Evolutionary conservation across 805 yeast species (phyloP).

Genomic region (Sugiyamaella americana): DNA sequence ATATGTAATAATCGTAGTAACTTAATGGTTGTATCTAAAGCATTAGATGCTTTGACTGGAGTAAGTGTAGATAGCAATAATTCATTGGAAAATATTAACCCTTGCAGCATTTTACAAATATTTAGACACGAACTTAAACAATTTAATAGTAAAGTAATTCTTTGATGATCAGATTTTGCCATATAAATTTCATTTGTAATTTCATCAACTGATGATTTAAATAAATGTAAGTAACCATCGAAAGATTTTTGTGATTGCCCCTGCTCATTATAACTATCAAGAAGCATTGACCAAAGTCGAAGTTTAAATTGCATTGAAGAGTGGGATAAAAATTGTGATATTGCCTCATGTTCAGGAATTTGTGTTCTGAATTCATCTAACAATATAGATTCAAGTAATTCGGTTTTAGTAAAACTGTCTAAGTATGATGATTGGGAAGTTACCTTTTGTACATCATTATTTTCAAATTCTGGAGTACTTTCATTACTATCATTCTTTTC

Average conservation of each 20-base stretch:
- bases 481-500: not conserved
- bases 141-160: constrained; percentile 42
- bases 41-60: constrained; percentile 2
- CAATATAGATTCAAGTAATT: constrained; percentile 31
- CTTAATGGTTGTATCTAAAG: constrained; percentile 20
- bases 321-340: constrained; percentile 51
- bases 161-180: constrained; percentile 27
- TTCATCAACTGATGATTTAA: constrained; percentile 41
- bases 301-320: constrained; percentile 64
- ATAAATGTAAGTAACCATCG: constrained; percentile 38
- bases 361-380: constrained; percentile 21
- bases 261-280: constrained; percentile 45
- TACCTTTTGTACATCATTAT: not conserved
- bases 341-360: constrained; percentile 41
- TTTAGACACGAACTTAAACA: constrained; percentile 51
- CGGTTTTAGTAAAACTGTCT: constrained; percentile 5
- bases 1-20: constrained; percentile 32
- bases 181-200: constrained; percentile 27
- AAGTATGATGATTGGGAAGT: not conserved
- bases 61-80: constrained; percentile 13
- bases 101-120: constrained; percentile 34
- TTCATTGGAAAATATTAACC: constrained; percentile 21
- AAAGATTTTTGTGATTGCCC: constrained; percentile 44
- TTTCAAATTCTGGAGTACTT: not conserved
- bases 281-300: constrained; percentile 68